Conservation (phyloP, 108 stramenopile species). For the Phaeodactylum tricornutum region DNA sequence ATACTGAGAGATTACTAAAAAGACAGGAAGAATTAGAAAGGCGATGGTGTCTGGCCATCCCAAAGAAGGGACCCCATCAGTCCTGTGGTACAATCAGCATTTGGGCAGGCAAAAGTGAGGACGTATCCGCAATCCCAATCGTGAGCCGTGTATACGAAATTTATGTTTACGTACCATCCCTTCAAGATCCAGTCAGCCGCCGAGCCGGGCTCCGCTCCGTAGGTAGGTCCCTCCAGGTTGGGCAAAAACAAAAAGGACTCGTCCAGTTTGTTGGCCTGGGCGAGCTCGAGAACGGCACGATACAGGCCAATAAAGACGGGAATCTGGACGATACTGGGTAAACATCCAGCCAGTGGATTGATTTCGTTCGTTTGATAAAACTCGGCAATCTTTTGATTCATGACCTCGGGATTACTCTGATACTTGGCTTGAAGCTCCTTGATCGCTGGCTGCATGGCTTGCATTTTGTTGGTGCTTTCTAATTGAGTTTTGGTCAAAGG, state of each 20-base stretch:
- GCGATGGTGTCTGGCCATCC: conserved; percentile 90
- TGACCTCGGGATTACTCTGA: conserved; percentile 90
- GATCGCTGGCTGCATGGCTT: conserved; percentile 80
- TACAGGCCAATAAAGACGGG: conserved; percentile 96
- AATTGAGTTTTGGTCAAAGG: conserved; percentile 89
- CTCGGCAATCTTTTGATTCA: conserved; percentile 91
- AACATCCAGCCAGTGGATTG: conserved; percentile 91
- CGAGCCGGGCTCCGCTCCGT: conserved; percentile 87
- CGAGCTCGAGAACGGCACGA: conserved; percentile 84
- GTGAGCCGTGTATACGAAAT: too few species aligned
- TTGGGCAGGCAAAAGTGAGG: too few species aligned
- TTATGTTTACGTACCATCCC: conserved; percentile 54
- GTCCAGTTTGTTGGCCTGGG: conserved; percentile 79
- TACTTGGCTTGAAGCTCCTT: conserved; percentile 90
- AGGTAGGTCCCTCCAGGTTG: conserved; percentile 92
- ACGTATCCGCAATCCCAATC: neutral
- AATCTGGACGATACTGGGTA: conserved; percentile 89
- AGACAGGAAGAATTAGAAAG: conserved; percentile 68
- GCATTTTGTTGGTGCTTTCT: conserved; percentile 91
- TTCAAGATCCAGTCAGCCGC: conserved; percentile 83
- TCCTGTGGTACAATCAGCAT: conserved; percentile 18
- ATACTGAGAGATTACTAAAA: conserved; percentile 86
- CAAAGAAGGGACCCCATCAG: conserved; percentile 70
- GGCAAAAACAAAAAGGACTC: conserved; percentile 95
- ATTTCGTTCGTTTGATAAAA: conserved; percentile 89